Base-by-base conservation (phyloP, 140 eudicot genomes). In the Senecio squalidus region DNA sequence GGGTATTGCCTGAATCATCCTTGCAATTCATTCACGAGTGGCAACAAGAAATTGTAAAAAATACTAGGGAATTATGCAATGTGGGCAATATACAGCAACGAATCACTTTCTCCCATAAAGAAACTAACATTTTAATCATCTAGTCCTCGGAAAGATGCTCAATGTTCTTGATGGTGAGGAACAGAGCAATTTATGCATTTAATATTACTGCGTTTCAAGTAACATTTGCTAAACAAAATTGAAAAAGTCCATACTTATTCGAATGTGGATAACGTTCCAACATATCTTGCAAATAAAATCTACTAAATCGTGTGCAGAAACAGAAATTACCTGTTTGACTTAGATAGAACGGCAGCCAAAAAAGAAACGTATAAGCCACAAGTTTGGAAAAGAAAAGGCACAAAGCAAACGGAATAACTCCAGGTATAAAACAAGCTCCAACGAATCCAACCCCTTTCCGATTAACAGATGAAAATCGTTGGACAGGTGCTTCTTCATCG, bases 341-440 rank as follows among this genome's bases (percentile, higher is more conserved):
- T 44, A 90, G 83, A 76, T 90, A 90, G 53, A 79, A 90, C 2
- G 97, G 97, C 67, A 90, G 58, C 97, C 95, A 90, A 65, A 86
- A 90, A 50, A 90, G 73, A 70, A 90, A 90, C 9, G 97, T 90
- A 81, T 90, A 90, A 0, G 97, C 97, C 48, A 90, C 97, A 45
- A 90, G 82, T 78, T 90, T 90, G 0, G 97, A 76, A 66, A 90
- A 90, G 75, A 90, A 86, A 61, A 90, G 89, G 62, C 97, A 85
- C 18, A 90, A 69, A 0, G 97, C 97, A 67, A 90, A 90, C 11
- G 95, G 97, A 53, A 83, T 80, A 0, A 90, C 97, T 23, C 97
- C 97, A 0, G 97, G 97, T 56, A 90, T 90, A 38, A 70, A 49
- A 68, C 95, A 86, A 70, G 97, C 97, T 66, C 83, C 83, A 61